Base-by-base conservation (phyloP, 2,329 filamentous ascomycete species). In the Endothia cerciana region DNA sequence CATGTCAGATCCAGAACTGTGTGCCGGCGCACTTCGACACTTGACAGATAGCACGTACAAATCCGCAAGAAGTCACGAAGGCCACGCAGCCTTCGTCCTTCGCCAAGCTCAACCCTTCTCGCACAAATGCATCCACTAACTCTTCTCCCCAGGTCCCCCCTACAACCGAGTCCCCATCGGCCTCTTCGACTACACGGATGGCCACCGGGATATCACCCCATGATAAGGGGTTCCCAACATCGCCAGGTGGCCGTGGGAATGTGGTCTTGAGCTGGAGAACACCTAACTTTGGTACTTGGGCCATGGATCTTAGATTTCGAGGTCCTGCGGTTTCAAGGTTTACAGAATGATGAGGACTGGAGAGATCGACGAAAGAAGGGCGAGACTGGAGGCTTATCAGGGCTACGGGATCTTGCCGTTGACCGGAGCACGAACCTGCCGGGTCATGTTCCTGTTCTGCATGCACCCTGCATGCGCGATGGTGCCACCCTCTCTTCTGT, bases 11-110 rank as follows among this genome's bases (percentile, higher is more conserved):
- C n/a, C n/a, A n/a, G n/a, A n/a, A n/a, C 28, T 30, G 11, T 15
- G 11, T 19, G 4, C 3, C 41, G 41, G 4, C 13, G 5, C 13
- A 43, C 15, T 11, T 43, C 19, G 1, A 43, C 15, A 19, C 13
- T n/a, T 11, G 41, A 19, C 8, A 43, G 7, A 15, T 4, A 19
- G 19, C 4, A 19, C 51, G 17, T 25, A 55, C 51, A 55, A 55
- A 55, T 3, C 51, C 51, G 51, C 51, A 55, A 25, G 51, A 55
- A 15, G 51, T 55, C 22, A 55, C 51, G 30, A 55, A 55, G 19
- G 51, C 51, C 25, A 55, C 51, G 15, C 51, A 55, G 11, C 15
- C 28, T 7, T 55, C 51, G 7, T 55, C 25, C 15, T 25, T 55
- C 51, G 28, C 30, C 51, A 55, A 11, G 10, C 15, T 17, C 17